Percentiles rank a stretch among this genome's conserved stretches.
Conservation (phyloP, 306 rosid genomes). For the Pyrus communis region DNA sequence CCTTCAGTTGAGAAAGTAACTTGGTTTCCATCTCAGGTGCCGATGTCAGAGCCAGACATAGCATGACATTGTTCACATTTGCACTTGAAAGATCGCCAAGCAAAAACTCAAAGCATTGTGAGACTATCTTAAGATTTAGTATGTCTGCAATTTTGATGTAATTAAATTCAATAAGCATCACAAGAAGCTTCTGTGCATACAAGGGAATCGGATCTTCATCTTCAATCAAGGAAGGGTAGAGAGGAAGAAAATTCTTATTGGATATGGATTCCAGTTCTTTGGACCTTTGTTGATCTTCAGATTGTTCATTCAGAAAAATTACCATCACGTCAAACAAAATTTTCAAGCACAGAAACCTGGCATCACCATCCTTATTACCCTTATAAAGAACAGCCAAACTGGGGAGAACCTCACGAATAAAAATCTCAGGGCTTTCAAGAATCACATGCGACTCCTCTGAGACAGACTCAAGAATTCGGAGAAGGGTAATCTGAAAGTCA, state of each 20-base stretch:
- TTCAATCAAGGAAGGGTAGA: conserved; percentile 81
- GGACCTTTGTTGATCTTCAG: conserved; percentile 56
- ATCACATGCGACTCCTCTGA: conserved; percentile 61
- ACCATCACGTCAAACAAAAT: conserved; percentile 78
- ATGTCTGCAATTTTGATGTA: conserved; percentile 76
- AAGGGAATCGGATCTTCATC: conserved; percentile 96
- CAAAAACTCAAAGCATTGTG: conserved; percentile 95
- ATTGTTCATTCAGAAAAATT: conserved; percentile 63
- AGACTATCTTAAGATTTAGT: conserved; percentile 75
- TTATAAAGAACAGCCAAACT: conserved; percentile 82
- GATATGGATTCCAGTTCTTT: conserved; percentile 63
- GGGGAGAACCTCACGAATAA: conserved; percentile 75
- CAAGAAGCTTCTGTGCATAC: conserved; percentile 96
- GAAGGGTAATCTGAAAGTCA: conserved; percentile 93
- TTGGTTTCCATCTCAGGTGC: conserved; percentile 96
- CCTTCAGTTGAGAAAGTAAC: conserved; percentile 85
- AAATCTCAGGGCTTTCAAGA: conserved; percentile 61
- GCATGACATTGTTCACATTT: conserved; percentile 72
- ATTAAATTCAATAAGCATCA: conserved; percentile 74
- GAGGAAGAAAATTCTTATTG: conserved; percentile 75
- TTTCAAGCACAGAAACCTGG: conserved; percentile 93
- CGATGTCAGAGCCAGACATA: conserved; percentile 82
- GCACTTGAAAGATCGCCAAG: conserved; percentile 91
- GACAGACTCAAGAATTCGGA: conserved; percentile 78
- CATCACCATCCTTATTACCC: conserved; percentile 97